Base-by-base conservation (phyloP, 2,329 filamentous ascomycete species). In the Sarocladium kiliense region DNA sequence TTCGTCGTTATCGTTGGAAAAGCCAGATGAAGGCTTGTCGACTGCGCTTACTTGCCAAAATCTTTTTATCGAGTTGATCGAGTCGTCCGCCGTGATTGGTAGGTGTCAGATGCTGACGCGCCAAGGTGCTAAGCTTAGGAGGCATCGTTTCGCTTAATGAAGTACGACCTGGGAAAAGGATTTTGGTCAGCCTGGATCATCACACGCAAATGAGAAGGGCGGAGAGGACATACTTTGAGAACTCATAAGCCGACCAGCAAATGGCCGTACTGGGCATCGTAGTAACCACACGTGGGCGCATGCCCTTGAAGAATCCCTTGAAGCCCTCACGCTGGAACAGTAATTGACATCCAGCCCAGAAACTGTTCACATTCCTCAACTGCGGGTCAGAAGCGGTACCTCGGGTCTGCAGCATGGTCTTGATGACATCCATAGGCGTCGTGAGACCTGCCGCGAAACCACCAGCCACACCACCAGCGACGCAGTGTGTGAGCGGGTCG, bases 181-280 rank as follows among this genome's bases (percentile, higher is more conserved):
- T 23, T 21, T n/a, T 23, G 19, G 49, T 53, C 25, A 54, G 19
- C 25, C 12, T 10, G 21, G 18, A 30, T 5, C n/a, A 12, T 6
- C 19, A n/a, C 16, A 30, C 18, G n/a, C 7, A n/a, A 10, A 9
- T n/a, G 37, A 30, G 11, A 19, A 14, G 21, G 42, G 9, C 27
- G 16, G 32, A 26, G 25, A 21, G n/a, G 30, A 51, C 21, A 74
- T 72, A 86, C 84, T 87, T 87, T 63, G 81, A 86, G 59, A 84
- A 84, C 65, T 87, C 84, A 63, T 87, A 87, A 27, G 83, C 83
- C 37, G 84, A 94, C 94, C 94, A 99, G 79, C 94, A 99, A 67
- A 99, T 99, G n/a, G 94, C 94, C 32, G 94, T 99, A 74, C 92
- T 97, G 19, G 94, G 94, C 88, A 97, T 97, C 1, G 94, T 96